phyloP scores from a whole-genome alignment of 352 stramenopile species.

The Phytophthora nicotianae region DNA sequence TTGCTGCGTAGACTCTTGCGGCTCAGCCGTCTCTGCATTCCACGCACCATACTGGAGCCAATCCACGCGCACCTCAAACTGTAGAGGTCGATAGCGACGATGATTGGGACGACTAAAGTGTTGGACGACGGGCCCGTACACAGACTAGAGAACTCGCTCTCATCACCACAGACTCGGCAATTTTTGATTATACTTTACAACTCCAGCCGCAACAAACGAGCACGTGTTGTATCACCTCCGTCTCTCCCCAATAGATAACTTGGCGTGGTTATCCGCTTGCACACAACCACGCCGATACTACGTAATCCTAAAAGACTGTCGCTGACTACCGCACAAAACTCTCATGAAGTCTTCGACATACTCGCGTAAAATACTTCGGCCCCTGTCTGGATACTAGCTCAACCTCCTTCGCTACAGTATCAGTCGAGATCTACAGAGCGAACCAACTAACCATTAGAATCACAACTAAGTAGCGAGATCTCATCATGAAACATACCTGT shows the following conservation, averaged over 20 bases:
- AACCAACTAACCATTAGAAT: slow-evolving; percentile 1
- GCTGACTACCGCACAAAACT: slow-evolving; percentile 44
- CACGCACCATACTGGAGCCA: slow-evolving; percentile 36
- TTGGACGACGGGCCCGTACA: too few relatives aligned
- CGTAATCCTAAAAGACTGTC: slow-evolving; percentile 18
- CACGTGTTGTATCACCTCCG: slow-evolving; percentile 9
- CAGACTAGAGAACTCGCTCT: slow-evolving; percentile 4
- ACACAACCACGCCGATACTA: slow-evolving; percentile 3
- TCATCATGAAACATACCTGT: slow-evolving; percentile 38
- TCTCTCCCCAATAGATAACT: slow-evolving; percentile 47
- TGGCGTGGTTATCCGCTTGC: slow-evolving; percentile 2
- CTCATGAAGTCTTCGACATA: slow-evolving; percentile 55
- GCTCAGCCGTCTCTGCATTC: slow-evolving; percentile 76
- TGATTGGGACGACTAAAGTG: slow-evolving; percentile 84
- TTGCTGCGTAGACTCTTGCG: slow-evolving; percentile 49
- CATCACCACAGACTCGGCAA: slow-evolving; percentile 19
- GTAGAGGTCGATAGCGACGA: slow-evolving; percentile 69
- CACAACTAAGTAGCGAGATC: not conserved
- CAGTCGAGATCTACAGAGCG: slow-evolving; percentile 53
- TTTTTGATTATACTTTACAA: slow-evolving; percentile 62
- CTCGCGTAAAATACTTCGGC: slow-evolving; percentile 62
- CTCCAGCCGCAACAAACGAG: slow-evolving; percentile 12
- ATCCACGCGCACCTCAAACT: slow-evolving; percentile 13
- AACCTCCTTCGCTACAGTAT: slow-evolving; percentile 55
- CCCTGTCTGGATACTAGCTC: slow-evolving; percentile 40